phyloP scores from a whole-genome alignment of 495 filamentous ascomycete genomes.

The Xylaria castorea region DNA sequence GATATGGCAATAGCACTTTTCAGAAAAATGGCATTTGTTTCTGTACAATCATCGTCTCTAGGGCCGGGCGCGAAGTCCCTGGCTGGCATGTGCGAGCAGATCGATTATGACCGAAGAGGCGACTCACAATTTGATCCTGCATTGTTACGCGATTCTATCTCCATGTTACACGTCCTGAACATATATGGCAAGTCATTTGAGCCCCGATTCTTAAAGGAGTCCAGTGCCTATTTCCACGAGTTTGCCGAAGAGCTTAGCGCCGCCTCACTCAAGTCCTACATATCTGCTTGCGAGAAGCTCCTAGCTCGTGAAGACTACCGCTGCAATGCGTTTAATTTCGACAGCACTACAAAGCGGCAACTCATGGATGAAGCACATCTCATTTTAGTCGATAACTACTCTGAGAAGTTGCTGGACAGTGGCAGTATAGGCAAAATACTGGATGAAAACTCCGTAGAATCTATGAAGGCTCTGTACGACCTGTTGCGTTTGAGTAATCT shows the following conservation, averaged over 20 bases:
- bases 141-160: constrained; percentile 73
- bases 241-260: constrained; percentile 69
- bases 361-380: constrained; percentile 74
- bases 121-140: constrained; percentile 56
- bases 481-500: constrained; percentile 72
- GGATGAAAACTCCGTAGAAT: constrained; percentile 65
- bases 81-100: constrained; percentile 75
- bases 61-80: constrained; percentile 67
- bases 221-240: constrained; percentile 65
- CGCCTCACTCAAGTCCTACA: constrained; percentile 70
- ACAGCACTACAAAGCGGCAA: constrained; percentile 78
- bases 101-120: constrained; percentile 71
- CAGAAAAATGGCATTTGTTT: constrained; percentile 61
- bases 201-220: constrained; percentile 70
- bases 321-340: constrained; percentile 80
- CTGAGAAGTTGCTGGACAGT: constrained; percentile 65
- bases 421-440: constrained; percentile 72
- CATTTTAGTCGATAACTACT: constrained; percentile 66
- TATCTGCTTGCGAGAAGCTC: constrained; percentile 67
- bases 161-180: constrained; percentile 80
- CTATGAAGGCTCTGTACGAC: constrained; percentile 77
- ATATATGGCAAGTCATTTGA: constrained; percentile 84
- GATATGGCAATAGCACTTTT: constrained; percentile 65
- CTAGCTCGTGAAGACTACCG: constrained; percentile 73
- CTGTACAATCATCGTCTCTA: constrained; percentile 37